Evolutionary conservation across 2,329 filamentous ascomycete genomes (phyloP).

Genomic region (Alternaria triticimaculans): DNA sequence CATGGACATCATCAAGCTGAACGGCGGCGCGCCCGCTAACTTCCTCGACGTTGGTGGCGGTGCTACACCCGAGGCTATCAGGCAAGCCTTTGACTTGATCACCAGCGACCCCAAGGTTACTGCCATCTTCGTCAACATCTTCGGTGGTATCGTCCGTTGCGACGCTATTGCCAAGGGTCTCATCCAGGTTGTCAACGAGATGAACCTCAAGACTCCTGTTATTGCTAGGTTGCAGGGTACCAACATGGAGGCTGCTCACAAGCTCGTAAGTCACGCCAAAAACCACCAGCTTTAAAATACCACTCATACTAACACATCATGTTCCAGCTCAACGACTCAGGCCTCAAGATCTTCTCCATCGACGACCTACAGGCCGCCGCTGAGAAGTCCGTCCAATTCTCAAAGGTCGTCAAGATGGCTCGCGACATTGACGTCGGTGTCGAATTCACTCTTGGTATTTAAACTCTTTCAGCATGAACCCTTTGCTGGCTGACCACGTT

Average conservation of each 20-base stretch:
- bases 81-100: constrained; percentile 97
- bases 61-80: constrained; percentile 95
- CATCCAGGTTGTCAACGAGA: constrained; percentile 90
- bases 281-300: too few relatives aligned
- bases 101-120: constrained; percentile 98
- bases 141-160: constrained; percentile 97
- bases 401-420: constrained; percentile 98
- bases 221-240: constrained; percentile 97
- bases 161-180: constrained; percentile 96
- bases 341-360: constrained; percentile 99
- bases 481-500: constrained; percentile 13
- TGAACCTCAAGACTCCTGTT: constrained; percentile 96
- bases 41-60: constrained; percentile 98
- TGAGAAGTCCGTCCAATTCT: constrained; percentile 98
- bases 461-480: constrained; percentile 42
- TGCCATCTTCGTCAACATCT: constrained; percentile 99
- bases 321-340: constrained; percentile 84
- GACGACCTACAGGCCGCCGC: constrained; percentile 96
- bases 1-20: constrained; percentile 99
- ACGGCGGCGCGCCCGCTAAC: constrained; percentile 94
- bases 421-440: constrained; percentile 97
- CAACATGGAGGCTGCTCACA: constrained; percentile 94
- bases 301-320: neutral
- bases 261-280: constrained; percentile 61
- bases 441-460: constrained; percentile 72